Evolutionary conservation across 164 flowering plant species (phyloP).

Genomic region (Nelumbo lutea): DNA sequence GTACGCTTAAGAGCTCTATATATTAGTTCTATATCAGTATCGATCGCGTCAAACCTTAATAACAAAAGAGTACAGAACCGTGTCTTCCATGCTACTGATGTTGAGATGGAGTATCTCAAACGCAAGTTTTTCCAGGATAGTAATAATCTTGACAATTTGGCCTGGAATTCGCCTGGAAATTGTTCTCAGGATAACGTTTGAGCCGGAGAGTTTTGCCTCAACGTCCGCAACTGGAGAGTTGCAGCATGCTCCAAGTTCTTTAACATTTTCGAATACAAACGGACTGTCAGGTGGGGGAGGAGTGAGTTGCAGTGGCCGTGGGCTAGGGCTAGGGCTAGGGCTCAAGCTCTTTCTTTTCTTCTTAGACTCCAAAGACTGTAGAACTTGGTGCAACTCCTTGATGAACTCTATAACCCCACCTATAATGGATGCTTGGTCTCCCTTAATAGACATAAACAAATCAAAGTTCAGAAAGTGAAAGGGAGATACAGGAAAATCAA

Average conservation of each 20-base stretch:
- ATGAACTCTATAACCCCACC: constrained; percentile 92
- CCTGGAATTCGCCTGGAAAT: constrained; percentile 58
- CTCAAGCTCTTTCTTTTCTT: constrained; percentile 72
- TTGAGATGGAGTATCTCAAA: constrained; percentile 82
- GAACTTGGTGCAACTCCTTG: constrained; percentile 85
- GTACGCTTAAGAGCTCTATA: no score
- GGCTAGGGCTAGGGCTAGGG: constrained; percentile 68
- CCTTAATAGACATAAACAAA: constrained; percentile 30
- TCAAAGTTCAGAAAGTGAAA: not conserved
- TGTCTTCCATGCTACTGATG: constrained; percentile 92
- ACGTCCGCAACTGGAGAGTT: constrained; percentile 80
- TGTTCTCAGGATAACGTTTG: constrained; percentile 65
- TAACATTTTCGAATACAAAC: constrained; percentile 23
- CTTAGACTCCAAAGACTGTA: constrained; percentile 71
- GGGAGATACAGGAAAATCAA: constrained; percentile 9
- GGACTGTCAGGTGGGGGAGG: constrained; percentile 20
- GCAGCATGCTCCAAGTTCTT: constrained; percentile 70
- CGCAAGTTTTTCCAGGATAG: constrained; percentile 52
- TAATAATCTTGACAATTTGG: constrained; percentile 60
- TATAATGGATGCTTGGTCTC: constrained; percentile 95
- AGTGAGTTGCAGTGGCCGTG: constrained; percentile 31
- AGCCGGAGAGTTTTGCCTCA: constrained; percentile 83
- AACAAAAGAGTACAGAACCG: constrained; percentile 76
- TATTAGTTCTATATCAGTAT: not conserved
- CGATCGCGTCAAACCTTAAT: constrained; percentile 52